Conservation (phyloP, 2,329 filamentous ascomycete genomes). For the Sporothrix luriei region DNA sequence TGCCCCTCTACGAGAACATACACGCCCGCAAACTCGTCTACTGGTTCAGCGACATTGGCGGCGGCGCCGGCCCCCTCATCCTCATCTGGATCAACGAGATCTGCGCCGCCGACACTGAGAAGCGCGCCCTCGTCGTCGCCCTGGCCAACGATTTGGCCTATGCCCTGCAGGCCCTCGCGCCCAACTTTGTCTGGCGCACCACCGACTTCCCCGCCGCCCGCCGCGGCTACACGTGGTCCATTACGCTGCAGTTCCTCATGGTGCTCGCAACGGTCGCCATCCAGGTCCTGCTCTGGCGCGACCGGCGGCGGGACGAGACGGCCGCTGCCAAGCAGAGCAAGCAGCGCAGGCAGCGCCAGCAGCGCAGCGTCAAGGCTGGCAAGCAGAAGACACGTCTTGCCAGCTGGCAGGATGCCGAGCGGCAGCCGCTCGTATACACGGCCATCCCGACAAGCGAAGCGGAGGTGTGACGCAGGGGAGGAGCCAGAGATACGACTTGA, state of each 20-base stretch:
- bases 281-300: conserved; percentile 42
- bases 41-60: conserved; percentile 45
- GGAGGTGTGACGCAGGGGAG: neutral
- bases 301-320: conserved; percentile 28
- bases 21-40: conserved; percentile 45
- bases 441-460: neutral
- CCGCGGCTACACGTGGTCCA: conserved; percentile 46
- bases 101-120: conserved; percentile 39
- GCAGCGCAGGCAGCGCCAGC: neutral
- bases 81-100: conserved; percentile 42
- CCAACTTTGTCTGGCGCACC: conserved; percentile 50
- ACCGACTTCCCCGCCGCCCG: conserved; percentile 45
- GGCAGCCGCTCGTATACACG: conserved; percentile 13
- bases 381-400: neutral
- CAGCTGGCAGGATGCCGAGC: conserved; percentile 6
- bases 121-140: conserved; percentile 39
- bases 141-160: conserved; percentile 39
- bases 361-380: neutral
- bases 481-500: neutral
- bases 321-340: neutral
- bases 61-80: conserved; percentile 45
- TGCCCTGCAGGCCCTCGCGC: conserved; percentile 42
- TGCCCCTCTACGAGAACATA: conserved; percentile 45
- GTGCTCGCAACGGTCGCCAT: conserved; percentile 40
- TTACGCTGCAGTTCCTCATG: conserved; percentile 43